These are phyloP conservation scores for Allium cepa DNA, from an alignment of 106 monocot genomes.

Conservation along the genomic window DNA sequence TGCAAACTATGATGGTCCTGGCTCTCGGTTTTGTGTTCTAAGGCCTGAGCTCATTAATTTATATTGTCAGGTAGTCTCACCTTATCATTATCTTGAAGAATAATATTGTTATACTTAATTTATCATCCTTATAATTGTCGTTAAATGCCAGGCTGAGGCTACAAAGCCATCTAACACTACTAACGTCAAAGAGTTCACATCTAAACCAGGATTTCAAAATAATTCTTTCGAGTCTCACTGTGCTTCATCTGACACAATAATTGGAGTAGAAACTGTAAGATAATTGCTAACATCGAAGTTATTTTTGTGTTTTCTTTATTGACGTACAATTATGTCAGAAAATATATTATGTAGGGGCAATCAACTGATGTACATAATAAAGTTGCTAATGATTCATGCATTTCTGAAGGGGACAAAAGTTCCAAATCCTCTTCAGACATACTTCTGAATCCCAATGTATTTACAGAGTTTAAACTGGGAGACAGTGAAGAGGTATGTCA, in stretches of 20 bases:
- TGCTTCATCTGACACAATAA: too few species aligned
- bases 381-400: conserved; percentile 7
- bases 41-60: conserved; percentile 82
- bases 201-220: too few species aligned
- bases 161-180: conserved; percentile 4
- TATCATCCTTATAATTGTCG: too few species aligned
- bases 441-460: conserved; percentile 90
- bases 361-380: too few species aligned
- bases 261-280: too few species aligned
- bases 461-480: conserved; percentile 84
- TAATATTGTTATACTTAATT: too few species aligned
- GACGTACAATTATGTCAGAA: too few species aligned
- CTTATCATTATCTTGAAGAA: not conserved
- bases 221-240: too few species aligned
- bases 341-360: too few species aligned
- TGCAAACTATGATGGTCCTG: conserved; percentile 74
- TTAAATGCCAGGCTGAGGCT: conserved; percentile 37
- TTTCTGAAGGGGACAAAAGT: conserved; percentile 9
- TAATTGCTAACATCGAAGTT: too few species aligned
- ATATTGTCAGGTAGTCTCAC: conserved; percentile 53
- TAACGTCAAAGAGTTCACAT: too few species aligned
- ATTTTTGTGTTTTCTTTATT: too few species aligned
- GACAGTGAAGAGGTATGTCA: conserved; percentile 55
- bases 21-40: conserved; percentile 74
- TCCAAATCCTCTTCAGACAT: conserved; percentile 25